Percentiles rank a stretch among this genome's conserved stretches.
Evolutionary conservation across 495 filamentous ascomycete genomes (phyloP).

Genomic region (Aspergillus funiculosus): DNA sequence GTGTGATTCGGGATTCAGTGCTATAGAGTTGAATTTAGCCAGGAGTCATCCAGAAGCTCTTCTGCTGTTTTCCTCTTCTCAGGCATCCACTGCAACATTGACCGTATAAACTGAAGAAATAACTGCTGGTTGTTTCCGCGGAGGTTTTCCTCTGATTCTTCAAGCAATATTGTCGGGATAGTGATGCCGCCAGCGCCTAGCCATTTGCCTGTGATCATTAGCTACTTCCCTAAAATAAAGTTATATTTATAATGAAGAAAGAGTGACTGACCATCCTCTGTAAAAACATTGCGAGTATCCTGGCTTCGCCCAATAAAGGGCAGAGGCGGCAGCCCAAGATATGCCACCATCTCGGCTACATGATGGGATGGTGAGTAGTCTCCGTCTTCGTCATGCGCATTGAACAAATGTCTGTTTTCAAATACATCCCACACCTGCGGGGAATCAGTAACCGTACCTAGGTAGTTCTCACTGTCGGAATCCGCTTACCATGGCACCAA

Average conservation of each 20-base stretch:
- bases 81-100: constrained; percentile 40
- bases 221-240: too few species aligned
- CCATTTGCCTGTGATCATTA: constrained; percentile 9
- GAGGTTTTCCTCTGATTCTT: constrained; percentile 21
- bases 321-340: constrained; percentile 25
- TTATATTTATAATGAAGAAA: too few species aligned
- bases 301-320: constrained; percentile 22
- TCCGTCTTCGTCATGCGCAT: constrained; percentile 6
- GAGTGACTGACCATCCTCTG: constrained; percentile 17
- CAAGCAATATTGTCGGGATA: constrained; percentile 10
- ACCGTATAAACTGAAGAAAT: constrained; percentile 34
- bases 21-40: constrained; percentile 32
- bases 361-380: constrained; percentile 21
- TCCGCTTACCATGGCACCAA: constrained; percentile 37
- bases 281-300: constrained; percentile 22
- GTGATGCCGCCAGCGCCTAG: constrained; percentile 1
- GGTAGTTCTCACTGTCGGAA: too few species aligned
- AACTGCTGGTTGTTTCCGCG: constrained; percentile 21
- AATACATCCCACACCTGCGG: constrained; percentile 4
- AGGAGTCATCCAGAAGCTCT: constrained; percentile 33
- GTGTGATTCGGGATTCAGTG: too few species aligned
- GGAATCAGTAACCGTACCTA: too few species aligned
- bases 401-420: constrained; percentile 12
- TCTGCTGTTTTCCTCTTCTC: constrained; percentile 33
- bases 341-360: constrained; percentile 25